A percentile compares a stretch with the other conserved stretches of the same genome.
Conservation (phyloP, 495 filamentous ascomycete genomes). For the Zalerion maritima region DNA sequence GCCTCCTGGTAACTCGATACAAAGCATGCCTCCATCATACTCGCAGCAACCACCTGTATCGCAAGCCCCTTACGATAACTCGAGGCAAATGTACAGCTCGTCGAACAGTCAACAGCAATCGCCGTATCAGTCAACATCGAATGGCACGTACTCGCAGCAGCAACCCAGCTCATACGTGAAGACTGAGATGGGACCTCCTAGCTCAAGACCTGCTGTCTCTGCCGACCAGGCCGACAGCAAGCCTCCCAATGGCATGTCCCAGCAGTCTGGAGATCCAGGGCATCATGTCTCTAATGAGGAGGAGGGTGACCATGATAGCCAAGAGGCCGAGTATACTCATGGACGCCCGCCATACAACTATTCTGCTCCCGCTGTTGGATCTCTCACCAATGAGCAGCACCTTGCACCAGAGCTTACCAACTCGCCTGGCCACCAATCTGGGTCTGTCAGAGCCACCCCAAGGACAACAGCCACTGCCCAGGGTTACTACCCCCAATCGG, state of each 20-base stretch:
- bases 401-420: conserved; percentile 73
- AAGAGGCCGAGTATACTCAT: conserved; percentile 72
- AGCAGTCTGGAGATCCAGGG: conserved; percentile 39
- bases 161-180: conserved; percentile 61
- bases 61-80: conserved; percentile 61
- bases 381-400: conserved; percentile 65
- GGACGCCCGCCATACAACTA: conserved; percentile 65
- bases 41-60: conserved; percentile 47
- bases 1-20: conserved; percentile 63
- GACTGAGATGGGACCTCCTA: conserved; percentile 83
- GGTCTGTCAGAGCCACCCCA: conserved; percentile 77
- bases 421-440: conserved; percentile 72
- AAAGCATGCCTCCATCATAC: conserved; percentile 63
- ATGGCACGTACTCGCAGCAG: conserved; percentile 45
- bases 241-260: conserved; percentile 43
- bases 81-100: conserved; percentile 69
- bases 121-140: conserved; percentile 51
- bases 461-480: conserved; percentile 53
- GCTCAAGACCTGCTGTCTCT: conserved; percentile 41
- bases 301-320: conserved; percentile 61
- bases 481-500: conserved; percentile 51
- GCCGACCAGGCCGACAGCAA: conserved; percentile 55
- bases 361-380: conserved; percentile 45
- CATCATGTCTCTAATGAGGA: conserved; percentile 47
- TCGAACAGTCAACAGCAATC: conserved; percentile 53